Evolutionary conservation across 2,329 filamentous ascomycete genomes (phyloP), one percentile per base, ranked within the genome.

Genomic region (Aspergillus ustus): DNA sequence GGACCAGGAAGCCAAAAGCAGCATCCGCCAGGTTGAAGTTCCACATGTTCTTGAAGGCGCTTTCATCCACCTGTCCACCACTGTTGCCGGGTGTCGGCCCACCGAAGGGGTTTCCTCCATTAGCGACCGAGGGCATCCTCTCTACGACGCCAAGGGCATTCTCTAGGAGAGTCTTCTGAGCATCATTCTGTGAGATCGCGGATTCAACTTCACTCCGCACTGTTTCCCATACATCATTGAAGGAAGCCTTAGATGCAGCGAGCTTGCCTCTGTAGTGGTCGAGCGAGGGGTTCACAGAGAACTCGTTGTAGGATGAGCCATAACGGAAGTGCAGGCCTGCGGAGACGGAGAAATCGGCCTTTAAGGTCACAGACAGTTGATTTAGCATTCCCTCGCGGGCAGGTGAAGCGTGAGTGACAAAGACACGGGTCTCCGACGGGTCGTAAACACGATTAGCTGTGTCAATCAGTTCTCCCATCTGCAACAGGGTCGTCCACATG

Each of bases 41-140:
- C 95, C 95, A 99, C 95, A 98, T 98, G 77, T 99, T 99, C 84
- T 99, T 99, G 86, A 99, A 99, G 1, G 95, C 95, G 72, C 93
- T 97, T 82, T 99, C 95, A 66, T 99, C 95, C 19, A 99, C 93
- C 73, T 96, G 91, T 34, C 95, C 95, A 54, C 92, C 89, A 54
- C 88, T 82, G 68, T 81, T 82, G 45, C 84, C 88, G 44, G 90
- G 91, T 53, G 89, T 87, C 31, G 92, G 91, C 15, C 94, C 94
- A 49, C 95, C 95, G 73, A 99, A 99, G 6, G 95, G 95, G 76
- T 98, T 98, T 22, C 95, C 95, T 59, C 95, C 95, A 63, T 94
- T 96, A 43, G 95, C 95, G 40, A 93, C 93, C 13, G 89, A 90
- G 11, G 95, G 95, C 95, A 99, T 99, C 85, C 97, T 98, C 72